These are phyloP conservation scores for Penicillium herquei DNA, from an alignment of 495 filamentous ascomycete species.

Conservation along the genomic window DNA sequence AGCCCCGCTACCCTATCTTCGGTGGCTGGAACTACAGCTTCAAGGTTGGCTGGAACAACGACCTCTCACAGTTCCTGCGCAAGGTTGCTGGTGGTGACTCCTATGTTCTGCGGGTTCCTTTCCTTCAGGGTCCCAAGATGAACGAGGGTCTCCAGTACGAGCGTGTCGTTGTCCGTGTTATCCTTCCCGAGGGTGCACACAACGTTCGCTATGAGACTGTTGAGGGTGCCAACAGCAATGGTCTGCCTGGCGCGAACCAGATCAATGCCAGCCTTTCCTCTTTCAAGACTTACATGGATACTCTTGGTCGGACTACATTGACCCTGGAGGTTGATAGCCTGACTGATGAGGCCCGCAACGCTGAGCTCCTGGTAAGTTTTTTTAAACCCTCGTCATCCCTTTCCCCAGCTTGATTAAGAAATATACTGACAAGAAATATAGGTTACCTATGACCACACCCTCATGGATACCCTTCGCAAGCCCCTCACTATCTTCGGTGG, in stretches of 20 bases:
- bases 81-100: constrained; percentile 55
- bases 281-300: constrained; percentile 91
- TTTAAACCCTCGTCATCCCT: background rate
- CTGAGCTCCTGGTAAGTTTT: constrained; percentile 66
- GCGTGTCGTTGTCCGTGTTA: constrained; percentile 72
- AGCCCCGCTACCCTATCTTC: constrained; percentile 89
- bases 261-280: constrained; percentile 53
- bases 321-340: constrained; percentile 79
- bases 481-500: constrained; percentile 80
- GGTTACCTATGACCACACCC: constrained; percentile 83
- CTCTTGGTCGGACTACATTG: constrained; percentile 79
- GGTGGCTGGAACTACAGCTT: constrained; percentile 98
- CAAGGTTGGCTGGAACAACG: constrained; percentile 89
- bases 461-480: constrained; percentile 75
- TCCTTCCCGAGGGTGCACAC: constrained; percentile 89
- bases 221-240: constrained; percentile 38
- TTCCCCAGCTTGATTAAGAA: background rate
- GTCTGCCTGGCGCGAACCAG: constrained; percentile 32
- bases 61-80: constrained; percentile 72
- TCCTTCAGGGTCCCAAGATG: constrained; percentile 87
- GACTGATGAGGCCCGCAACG: constrained; percentile 81
- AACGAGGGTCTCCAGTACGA: constrained; percentile 83
- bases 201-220: constrained; percentile 56
- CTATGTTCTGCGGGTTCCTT: constrained; percentile 91
- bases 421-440: constrained; percentile 10